Evolutionary conservation across 2,329 filamentous ascomycete species (phyloP), one percentile per base, ranked within the genome.

Genomic region (Fusarium sp.): DNA sequence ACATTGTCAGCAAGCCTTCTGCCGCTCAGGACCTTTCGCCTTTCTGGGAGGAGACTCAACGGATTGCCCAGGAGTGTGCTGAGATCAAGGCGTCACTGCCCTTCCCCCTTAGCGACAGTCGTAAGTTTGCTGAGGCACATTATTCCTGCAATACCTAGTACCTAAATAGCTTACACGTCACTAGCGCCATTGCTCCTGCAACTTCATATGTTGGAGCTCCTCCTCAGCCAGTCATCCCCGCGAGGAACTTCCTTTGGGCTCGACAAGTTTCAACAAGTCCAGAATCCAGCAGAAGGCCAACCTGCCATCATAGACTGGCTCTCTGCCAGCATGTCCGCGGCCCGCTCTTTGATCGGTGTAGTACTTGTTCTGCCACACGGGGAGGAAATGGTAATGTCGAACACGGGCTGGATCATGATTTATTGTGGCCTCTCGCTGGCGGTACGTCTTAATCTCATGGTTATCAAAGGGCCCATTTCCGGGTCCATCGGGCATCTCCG

Each of bases 351-450:
- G 0, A 72, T 81, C 2, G 76, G 75, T 2, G 63, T 79, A 0
- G 63, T 77, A 1, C 56, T 81, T 0, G 69, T 75, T 3, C 74
- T 81, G 5, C 76, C 80, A 0, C 66, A 73, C 0, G 78, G 76
- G 0, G 78, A 78, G 39, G 79, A 81, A 54, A 62, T 68, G 22
- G 71, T 67, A 9, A 75, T 82, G 45, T 76, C 80, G 1, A 82
- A 82, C 27, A 76, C 80, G 20, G 78, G 77, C 7, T 82, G 81
- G 81, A 77, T 81, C 18, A 78, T 78, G 67, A 67, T 81, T 8
- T 76, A 81, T 22, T 82, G 81, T 27, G 78, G 76, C 1, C 52
- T 81, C 0, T 81, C 80, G 6, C 37, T 82, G 0, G 79, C 79
- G 0, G 77, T 75, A 1, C 72, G 79, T 2, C 73, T 82, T 2